These are phyloP conservation scores for Acanthamoeba culbertsoni DNA, from an alignment of 208 protist species.

Conservation along the genomic window DNA sequence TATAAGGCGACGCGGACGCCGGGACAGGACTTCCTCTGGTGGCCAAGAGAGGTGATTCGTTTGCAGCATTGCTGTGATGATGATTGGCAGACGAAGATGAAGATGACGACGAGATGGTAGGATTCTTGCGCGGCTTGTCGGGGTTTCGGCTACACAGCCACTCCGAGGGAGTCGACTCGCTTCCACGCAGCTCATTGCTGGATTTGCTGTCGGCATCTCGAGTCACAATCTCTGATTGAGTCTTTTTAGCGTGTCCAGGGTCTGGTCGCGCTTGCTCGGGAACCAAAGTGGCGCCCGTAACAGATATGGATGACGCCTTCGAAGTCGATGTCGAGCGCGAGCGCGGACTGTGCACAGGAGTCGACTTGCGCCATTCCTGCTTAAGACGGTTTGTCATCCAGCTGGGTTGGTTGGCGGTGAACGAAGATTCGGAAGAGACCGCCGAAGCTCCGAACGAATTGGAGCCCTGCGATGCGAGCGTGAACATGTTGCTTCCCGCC, in stretches of 20 bases:
- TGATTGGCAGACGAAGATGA: no score
- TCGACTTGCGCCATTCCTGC: slow-evolving; percentile 23
- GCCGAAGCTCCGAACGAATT: background rate
- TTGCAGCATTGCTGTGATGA: background rate
- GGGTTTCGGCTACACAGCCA: background rate
- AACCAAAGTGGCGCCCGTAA: background rate
- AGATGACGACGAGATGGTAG: no score
- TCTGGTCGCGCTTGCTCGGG: no score
- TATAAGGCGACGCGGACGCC: background rate
- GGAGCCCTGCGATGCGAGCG: background rate
- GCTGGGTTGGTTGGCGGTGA: background rate
- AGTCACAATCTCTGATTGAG: no score
- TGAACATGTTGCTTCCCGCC: no score
- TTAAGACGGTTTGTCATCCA: background rate
- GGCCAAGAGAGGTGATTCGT: background rate
- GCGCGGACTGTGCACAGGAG: background rate
- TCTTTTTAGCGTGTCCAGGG: no score
- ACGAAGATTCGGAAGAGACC: background rate
- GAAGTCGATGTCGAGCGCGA: background rate
- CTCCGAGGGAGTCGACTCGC: background rate
- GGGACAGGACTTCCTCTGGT: background rate
- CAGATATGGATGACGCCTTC: background rate
- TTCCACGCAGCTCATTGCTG: background rate
- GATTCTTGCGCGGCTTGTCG: background rate
- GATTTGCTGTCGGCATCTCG: background rate